These are phyloP conservation scores for Sphagnum contortum DNA, from an alignment of 225 moss, liverwort and hornwort species.

Conservation along the genomic window DNA sequence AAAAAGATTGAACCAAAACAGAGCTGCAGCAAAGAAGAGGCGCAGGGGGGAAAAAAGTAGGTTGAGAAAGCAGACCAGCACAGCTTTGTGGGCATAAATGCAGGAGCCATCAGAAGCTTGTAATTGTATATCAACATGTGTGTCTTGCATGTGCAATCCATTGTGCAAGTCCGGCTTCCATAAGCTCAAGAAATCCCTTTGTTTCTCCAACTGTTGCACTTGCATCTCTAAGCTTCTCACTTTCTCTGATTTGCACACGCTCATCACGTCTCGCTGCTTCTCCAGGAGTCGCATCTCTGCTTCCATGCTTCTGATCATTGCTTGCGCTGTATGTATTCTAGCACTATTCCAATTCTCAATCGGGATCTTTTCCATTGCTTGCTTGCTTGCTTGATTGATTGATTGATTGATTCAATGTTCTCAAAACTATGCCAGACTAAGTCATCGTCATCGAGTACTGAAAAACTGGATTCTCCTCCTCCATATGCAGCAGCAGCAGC, in stretches of 20 bases:
- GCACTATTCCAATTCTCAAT: constrained; percentile 26
- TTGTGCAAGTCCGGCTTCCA: constrained; percentile 19
- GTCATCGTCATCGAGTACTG: no score
- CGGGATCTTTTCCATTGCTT: constrained; percentile 22
- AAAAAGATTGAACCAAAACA: no score
- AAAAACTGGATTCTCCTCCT: no score
- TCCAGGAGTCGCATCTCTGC: constrained; percentile 22
- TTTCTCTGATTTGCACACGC: constrained; percentile 16
- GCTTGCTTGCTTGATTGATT: no score
- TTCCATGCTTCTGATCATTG: constrained; percentile 24
- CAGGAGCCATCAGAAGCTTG: constrained; percentile 16
- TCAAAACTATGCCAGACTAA: no score
- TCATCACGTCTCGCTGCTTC: constrained; percentile 19
- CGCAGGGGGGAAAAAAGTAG: not conserved
- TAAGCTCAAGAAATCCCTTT: constrained; percentile 18
- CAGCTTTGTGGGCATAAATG: constrained; percentile 22
- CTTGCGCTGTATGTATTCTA: constrained; percentile 18
- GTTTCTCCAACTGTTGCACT: constrained; percentile 19
- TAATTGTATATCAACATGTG: constrained; percentile 26
- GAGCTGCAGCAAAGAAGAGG: no score
- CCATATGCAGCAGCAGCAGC: no score
- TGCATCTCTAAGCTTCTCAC: constrained; percentile 14
- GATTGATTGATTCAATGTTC: no score
- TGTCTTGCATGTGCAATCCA: constrained; percentile 13
- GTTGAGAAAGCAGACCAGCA: constrained; percentile 16